Evolutionary conservation across 1,284 basidiomycete genomes (phyloP).

Genomic region (Porodaedalea pini): DNA sequence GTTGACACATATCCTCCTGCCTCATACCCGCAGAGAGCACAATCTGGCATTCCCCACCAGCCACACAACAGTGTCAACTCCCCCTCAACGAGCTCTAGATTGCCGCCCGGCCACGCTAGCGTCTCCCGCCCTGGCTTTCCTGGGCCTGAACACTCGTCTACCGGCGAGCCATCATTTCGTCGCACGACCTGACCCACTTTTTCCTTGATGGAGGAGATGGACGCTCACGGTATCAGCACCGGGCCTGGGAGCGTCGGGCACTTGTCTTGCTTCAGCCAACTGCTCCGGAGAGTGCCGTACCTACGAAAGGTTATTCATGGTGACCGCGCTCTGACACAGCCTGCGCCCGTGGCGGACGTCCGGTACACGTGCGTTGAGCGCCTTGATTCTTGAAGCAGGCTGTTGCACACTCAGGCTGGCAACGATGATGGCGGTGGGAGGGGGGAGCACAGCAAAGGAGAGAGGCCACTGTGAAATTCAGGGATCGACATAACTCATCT

Average conservation of each 20-base stretch:
- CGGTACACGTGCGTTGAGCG: not conserved
- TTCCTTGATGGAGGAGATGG: slow-evolving; percentile 10
- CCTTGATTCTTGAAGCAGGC: not conserved
- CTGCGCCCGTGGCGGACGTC: slow-evolving; percentile 8
- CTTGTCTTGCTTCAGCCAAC: not conserved
- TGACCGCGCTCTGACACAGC: slow-evolving; percentile 3
- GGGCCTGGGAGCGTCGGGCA: not conserved
- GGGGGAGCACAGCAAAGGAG: not conserved
- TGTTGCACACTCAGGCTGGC: not conserved
- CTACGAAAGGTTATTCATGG: not conserved
- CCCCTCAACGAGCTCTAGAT: not conserved
- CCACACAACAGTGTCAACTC: not conserved
- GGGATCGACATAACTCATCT: not conserved
- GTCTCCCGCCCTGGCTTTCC: slow-evolving; percentile 10
- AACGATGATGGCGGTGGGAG: not conserved
- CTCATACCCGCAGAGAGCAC: slow-evolving; percentile 15
- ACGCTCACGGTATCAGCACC: not conserved
- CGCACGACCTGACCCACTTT: slow-evolving; percentile 15
- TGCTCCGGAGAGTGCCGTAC: slow-evolving; percentile 1
- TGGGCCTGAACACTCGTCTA: slow-evolving; percentile 14
- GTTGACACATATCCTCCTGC: slow-evolving; percentile 16
- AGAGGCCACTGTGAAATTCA: no score
- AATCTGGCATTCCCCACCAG: slow-evolving; percentile 6
- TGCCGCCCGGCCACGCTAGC: slow-evolving; percentile 2
- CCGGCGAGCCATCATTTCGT: slow-evolving; percentile 15